Percentiles rank a stretch among this genome's conserved stretches.
Conservation (phyloP, 2,329 filamentous ascomycete genomes). For the Helminthosporium solani region DNA sequence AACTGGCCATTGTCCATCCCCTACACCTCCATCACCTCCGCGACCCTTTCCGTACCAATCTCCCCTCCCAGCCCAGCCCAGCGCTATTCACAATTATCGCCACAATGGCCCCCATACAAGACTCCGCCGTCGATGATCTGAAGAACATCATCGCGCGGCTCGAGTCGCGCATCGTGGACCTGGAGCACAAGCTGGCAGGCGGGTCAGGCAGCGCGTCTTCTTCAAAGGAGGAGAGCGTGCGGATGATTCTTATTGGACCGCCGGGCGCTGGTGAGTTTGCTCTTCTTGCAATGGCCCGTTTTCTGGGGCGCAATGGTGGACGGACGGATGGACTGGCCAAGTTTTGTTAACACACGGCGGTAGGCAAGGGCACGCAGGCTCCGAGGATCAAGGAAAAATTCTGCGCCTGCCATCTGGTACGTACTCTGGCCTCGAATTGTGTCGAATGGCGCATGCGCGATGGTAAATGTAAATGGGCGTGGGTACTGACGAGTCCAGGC, state of each 20-base stretch:
- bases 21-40: slow-evolving; percentile 11
- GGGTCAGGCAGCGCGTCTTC: slow-evolving; percentile 33
- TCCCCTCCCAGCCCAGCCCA: slow-evolving; percentile 8
- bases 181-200: slow-evolving; percentile 69
- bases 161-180: slow-evolving; percentile 79
- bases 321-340: slow-evolving; percentile 3
- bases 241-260: slow-evolving; percentile 97
- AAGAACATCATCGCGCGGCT: slow-evolving; percentile 81
- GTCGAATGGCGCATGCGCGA: not conserved
- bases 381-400: slow-evolving; percentile 98
- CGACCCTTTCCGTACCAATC: slow-evolving; percentile 7
- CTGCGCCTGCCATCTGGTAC: slow-evolving; percentile 92
- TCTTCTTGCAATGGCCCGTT: too few relatives aligned
- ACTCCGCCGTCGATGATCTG: slow-evolving; percentile 76
- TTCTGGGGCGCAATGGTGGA: too few relatives aligned
- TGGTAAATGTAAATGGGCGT: not conserved
- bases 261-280: slow-evolving; percentile 83
- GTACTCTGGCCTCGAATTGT: slow-evolving; percentile 29
- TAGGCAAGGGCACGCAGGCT: slow-evolving; percentile 98
- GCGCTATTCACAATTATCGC: slow-evolving; percentile 12
- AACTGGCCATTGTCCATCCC: slow-evolving; percentile 16
- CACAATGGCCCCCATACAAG: slow-evolving; percentile 83
- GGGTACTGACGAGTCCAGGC: slow-evolving; percentile 59
- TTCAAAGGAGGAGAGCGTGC: slow-evolving; percentile 62
- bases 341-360: slow-evolving; percentile 25